Conservation (phyloP, 352 stramenopile genomes). For the Pythium brachiatum region DNA sequence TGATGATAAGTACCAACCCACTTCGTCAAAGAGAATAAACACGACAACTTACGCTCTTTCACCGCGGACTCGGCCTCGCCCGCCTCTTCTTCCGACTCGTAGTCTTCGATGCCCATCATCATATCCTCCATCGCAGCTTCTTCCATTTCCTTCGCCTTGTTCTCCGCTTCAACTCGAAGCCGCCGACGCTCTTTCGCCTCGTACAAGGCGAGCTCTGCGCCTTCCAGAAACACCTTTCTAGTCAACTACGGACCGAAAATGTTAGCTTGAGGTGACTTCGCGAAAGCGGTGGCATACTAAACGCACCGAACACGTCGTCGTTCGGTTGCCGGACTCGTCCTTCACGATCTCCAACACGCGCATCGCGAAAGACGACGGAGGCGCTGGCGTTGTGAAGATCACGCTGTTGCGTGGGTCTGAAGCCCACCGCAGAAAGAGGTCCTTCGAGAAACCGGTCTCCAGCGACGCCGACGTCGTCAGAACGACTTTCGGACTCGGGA, state of each 20-base stretch:
- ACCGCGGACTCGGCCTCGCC: constrained; percentile 27
- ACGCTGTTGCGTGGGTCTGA: constrained; percentile 76
- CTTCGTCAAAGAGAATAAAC: neutral
- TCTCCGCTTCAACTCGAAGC: constrained; percentile 79
- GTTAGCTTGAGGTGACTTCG: too few relatives aligned
- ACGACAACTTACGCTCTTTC: constrained; percentile 49
- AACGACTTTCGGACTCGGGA: constrained; percentile 85
- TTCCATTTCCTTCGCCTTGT: constrained; percentile 87
- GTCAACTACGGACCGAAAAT: constrained; percentile 52
- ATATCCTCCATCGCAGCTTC: constrained; percentile 90
- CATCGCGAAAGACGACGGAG: constrained; percentile 65
- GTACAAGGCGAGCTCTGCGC: constrained; percentile 78
- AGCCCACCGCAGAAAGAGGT: constrained; percentile 84
- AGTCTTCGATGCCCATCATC: constrained; percentile 91
- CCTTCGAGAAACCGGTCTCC: constrained; percentile 81
- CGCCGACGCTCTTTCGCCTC: constrained; percentile 86
- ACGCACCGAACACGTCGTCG: constrained; percentile 55
- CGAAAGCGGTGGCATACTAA: too few relatives aligned
- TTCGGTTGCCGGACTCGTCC: constrained; percentile 42
- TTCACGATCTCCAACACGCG: constrained; percentile 60
- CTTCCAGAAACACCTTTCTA: constrained; percentile 74
- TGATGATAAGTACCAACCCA: neutral
- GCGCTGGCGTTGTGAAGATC: constrained; percentile 73
- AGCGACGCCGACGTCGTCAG: constrained; percentile 75
- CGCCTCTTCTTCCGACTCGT: constrained; percentile 80